Conservation (phyloP, 108 stramenopile genomes). For the Nannochloropsis gaditana region DNA sequence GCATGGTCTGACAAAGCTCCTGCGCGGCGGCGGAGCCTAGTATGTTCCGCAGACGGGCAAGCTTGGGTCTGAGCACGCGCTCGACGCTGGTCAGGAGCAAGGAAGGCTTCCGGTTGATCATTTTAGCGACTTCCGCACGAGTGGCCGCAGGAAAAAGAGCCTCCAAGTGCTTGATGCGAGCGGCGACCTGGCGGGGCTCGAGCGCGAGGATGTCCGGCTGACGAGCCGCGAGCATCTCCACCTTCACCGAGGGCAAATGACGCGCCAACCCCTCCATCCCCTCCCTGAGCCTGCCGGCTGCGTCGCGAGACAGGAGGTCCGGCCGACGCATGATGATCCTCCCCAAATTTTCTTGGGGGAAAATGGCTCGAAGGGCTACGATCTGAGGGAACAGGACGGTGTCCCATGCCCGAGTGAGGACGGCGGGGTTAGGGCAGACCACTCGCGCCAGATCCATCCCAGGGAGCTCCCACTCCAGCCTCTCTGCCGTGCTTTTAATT, state of each 20-base stretch:
- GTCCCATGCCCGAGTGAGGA: not conserved
- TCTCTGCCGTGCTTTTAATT: not conserved
- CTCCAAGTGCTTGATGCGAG: not conserved
- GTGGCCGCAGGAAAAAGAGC: not conserved
- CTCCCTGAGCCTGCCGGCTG: not conserved
- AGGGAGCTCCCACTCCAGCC: not conserved
- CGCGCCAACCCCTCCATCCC: not conserved
- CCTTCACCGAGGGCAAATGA: not conserved
- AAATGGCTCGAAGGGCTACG: not conserved
- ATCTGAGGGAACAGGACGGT: not conserved
- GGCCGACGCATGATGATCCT: not conserved
- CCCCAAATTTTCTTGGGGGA: not conserved
- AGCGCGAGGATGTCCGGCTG: not conserved
- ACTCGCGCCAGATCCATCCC: constrained; percentile 13
- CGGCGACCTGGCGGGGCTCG: not conserved
- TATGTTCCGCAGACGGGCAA: not conserved
- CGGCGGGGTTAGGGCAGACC: not conserved
- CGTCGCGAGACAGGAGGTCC: not conserved
- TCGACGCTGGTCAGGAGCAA: not conserved
- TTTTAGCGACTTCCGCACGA: not conserved
- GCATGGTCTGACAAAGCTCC: not conserved
- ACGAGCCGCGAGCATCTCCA: not conserved
- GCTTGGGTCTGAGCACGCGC: not conserved
- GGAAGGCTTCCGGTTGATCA: not conserved
- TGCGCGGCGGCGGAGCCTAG: constrained; percentile 9